A percentile compares a stretch with the other conserved stretches of the same genome.
Conservation (phyloP, 2,329 filamentous ascomycete genomes). For the Calonectria honghensis region DNA sequence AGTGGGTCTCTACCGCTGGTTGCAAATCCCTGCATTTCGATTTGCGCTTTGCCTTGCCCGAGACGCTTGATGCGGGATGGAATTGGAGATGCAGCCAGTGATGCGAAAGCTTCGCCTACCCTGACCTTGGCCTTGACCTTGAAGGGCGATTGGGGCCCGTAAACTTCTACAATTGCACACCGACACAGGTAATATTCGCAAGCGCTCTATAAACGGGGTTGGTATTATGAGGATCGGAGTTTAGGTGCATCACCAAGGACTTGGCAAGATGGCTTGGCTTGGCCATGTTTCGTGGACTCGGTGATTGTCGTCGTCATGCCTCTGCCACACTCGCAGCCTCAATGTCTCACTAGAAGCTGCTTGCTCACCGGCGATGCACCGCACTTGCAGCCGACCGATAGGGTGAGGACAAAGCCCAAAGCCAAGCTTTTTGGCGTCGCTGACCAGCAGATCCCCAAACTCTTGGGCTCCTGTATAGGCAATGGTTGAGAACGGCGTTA, state of each 20-base stretch:
- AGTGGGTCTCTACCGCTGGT: slow-evolving; percentile 48
- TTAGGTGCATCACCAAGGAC: slow-evolving; percentile 36
- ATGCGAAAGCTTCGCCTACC: slow-evolving; percentile 8
- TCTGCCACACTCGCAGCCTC: slow-evolving; percentile 42
- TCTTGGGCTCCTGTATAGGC: slow-evolving; percentile 17
- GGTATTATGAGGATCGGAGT: slow-evolving; percentile 39
- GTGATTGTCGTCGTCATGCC: slow-evolving; percentile 45
- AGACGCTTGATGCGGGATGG: slow-evolving; percentile 44
- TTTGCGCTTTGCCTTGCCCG: slow-evolving; percentile 45
- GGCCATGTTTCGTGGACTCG: slow-evolving; percentile 36
- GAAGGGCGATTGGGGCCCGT: slow-evolving; percentile 19
- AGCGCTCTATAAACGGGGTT: slow-evolving; percentile 20
- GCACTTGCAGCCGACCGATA: slow-evolving; percentile 31
- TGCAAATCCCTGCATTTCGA: slow-evolving; percentile 54
- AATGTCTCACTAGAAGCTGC: slow-evolving; percentile 23
- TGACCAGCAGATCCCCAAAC: slow-evolving; percentile 11
- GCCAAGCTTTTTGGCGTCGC: slow-evolving; percentile 35
- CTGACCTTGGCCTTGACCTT: slow-evolving; percentile 19
- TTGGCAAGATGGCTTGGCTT: slow-evolving; percentile 42
- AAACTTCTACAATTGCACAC: slow-evolving; percentile 26
- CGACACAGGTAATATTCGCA: slow-evolving; percentile 11
- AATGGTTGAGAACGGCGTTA: slow-evolving; percentile 25
- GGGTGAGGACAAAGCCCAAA: slow-evolving; percentile 12
- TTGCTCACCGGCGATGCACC: slow-evolving; percentile 24
- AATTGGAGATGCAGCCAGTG: slow-evolving; percentile 12